phyloP scores from a whole-genome alignment of 129 eudicot species.

The Flaveria ramosissima region DNA sequence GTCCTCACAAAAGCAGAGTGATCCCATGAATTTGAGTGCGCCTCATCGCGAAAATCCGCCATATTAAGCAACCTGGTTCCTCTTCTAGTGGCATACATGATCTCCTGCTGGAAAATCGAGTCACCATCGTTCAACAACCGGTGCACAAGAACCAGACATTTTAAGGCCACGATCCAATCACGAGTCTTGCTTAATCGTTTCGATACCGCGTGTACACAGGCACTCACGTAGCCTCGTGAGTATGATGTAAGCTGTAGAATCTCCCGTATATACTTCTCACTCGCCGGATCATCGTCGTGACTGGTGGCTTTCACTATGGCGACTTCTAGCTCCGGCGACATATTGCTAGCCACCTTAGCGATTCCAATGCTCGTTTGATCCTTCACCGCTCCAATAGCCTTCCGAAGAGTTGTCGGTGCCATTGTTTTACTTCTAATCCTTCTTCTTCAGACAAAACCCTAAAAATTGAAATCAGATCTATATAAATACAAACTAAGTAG shows the following conservation, averaged over 20 bases:
- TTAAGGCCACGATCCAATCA: slow-evolving; percentile 81
- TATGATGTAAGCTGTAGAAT: slow-evolving; percentile 61
- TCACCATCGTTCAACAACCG: slow-evolving; percentile 69
- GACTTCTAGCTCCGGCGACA: slow-evolving; percentile 83
- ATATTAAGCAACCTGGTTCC: slow-evolving; percentile 73
- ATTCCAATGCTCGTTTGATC: slow-evolving; percentile 81
- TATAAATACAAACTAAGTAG: not conserved
- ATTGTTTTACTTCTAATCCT: slow-evolving; percentile 23
- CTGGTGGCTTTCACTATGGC: slow-evolving; percentile 79
- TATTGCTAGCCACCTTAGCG: slow-evolving; percentile 73
- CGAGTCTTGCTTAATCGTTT: slow-evolving; percentile 66
- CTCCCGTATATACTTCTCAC: slow-evolving; percentile 65
- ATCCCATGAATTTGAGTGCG: slow-evolving; percentile 82
- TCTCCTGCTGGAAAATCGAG: slow-evolving; percentile 64
- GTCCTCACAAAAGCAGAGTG: slow-evolving; percentile 80
- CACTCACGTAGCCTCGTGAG: slow-evolving; percentile 62
- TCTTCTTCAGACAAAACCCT: slow-evolving; percentile 23
- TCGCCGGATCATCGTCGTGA: slow-evolving; percentile 79
- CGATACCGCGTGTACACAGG: slow-evolving; percentile 54
- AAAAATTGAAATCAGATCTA: slow-evolving; percentile 11
- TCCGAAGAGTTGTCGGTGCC: slow-evolving; percentile 73
- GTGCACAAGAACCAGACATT: slow-evolving; percentile 56
- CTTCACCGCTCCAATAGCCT: slow-evolving; percentile 85
- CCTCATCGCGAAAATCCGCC: slow-evolving; percentile 80
- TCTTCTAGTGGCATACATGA: slow-evolving; percentile 67